A percentile compares a stretch with the other conserved stretches of the same genome.
phyloP scores from a whole-genome alignment of 176 grass and related monocot species.

The Oryza rufipogon region DNA sequence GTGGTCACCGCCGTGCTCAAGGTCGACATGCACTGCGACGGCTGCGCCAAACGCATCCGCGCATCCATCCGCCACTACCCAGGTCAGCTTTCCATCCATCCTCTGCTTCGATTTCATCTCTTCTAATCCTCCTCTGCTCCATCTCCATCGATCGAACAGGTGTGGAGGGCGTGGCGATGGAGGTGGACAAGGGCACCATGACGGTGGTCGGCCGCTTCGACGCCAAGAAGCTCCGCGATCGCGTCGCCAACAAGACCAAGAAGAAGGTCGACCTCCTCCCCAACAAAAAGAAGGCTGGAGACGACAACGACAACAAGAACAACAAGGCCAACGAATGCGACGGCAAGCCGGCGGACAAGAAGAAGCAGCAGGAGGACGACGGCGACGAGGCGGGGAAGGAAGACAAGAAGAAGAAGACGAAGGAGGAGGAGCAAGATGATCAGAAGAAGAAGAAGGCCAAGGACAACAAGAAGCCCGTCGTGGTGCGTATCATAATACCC shows the following conservation, averaged over 20 bases:
- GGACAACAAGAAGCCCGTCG: conserved; percentile 37
- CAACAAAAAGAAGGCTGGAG: neutral
- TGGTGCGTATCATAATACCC: neutral
- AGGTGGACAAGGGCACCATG: conserved; percentile 57
- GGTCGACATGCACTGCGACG: conserved; percentile 89
- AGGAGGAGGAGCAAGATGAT: neutral
- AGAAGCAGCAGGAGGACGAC: neutral
- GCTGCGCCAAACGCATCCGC: conserved; percentile 64
- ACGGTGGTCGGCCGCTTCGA: conserved; percentile 76
- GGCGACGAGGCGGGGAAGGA: neutral
- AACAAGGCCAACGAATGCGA: neutral
- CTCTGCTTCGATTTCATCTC: neutral
- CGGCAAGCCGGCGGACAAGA: neutral
- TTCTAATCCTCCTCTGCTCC: neutral
- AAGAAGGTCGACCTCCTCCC: conserved; percentile 73
- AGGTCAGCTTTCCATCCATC: conserved; percentile 7
- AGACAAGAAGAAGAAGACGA: neutral
- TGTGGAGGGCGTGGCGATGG: conserved; percentile 76
- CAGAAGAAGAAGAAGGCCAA: conserved; percentile 21
- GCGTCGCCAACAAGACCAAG: conserved; percentile 62
- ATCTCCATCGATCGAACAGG: conserved; percentile 36
- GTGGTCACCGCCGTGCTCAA: conserved; percentile 64
- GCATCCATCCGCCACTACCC: conserved; percentile 57
- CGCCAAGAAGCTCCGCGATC: conserved; percentile 70
- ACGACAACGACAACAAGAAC: neutral